These are phyloP conservation scores for Acacia pycnantha DNA, from an alignment of 331 rosid genomes.

Conservation along the genomic window DNA sequence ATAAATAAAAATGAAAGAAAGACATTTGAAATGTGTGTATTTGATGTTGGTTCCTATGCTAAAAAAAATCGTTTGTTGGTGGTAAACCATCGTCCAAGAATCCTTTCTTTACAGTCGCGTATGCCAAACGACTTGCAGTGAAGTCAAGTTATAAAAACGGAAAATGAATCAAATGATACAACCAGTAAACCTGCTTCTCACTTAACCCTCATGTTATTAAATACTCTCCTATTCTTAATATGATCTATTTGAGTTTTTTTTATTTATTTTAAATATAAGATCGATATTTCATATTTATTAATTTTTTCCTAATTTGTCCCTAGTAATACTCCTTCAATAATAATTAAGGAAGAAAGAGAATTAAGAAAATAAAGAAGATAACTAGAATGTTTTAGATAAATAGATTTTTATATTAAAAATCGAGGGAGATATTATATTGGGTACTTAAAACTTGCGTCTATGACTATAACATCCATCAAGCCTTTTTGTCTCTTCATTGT, in stretches of 20 bases:
- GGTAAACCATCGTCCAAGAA: constrained; percentile 43
- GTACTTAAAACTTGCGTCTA: background rate
- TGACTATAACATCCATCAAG: background rate
- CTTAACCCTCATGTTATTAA: no score
- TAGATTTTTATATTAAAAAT: no score
- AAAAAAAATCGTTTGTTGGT: constrained; percentile 49
- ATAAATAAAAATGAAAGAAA: constrained; percentile 63
- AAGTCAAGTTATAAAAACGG: background rate
- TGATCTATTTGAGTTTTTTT: no score
- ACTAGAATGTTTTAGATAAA: no score
- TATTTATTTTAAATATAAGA: no score
- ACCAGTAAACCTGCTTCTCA: no score
- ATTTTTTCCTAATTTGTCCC: no score
- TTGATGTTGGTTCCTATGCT: constrained; percentile 63
- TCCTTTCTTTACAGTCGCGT: constrained; percentile 14
- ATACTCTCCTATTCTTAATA: no score
- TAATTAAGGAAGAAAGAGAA: fast-evolving
- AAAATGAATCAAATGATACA: background rate
- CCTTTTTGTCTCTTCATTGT: background rate
- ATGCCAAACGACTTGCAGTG: background rate
- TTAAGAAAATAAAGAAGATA: no score
- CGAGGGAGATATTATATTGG: background rate
- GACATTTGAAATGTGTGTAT: constrained; percentile 56
- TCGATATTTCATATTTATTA: no score
- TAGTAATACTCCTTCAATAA: no score